Base-by-base conservation (phyloP, 345 rosid genomes). In the Eucalyptus tenuipes region DNA sequence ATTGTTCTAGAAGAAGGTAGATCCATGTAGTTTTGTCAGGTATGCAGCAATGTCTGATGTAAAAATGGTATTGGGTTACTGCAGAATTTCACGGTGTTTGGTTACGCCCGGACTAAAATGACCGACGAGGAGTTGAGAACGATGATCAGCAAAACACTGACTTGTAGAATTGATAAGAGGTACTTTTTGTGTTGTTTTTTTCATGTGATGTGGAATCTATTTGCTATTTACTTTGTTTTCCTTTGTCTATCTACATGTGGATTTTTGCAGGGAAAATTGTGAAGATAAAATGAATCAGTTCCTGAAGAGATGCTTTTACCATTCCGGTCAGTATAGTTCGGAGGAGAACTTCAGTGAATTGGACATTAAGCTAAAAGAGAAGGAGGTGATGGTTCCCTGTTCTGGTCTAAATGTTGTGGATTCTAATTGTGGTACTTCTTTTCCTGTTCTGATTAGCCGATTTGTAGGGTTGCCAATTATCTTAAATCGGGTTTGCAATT, bases 141-240 rank as follows among this genome's bases (percentile, higher is more conserved):
- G 57, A 92, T 93, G 95, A 96, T 97, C 87, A 94, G 98, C 92
- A 42, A 14, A 85, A 96, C 96, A 25, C 93, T 97, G 89, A 96
- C 99, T 48, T 96, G 99, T 90, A 93, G 99, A 92, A 96, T 97
- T 29, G 98, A 97, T 91, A 91, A 93, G 92, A 97, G 96, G 99
- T 96, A 87, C 37, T 40, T 55, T 13, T 88, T 49, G 53, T 57
- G 53, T 59, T 27, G 42, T 18, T 33, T 45, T 59, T 57, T 12
- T 42, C 3, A 47, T 55, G 48, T 61, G 89, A 89, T 66, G 87
- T 20, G 44, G 24, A 75, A 44, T 71, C 45, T 15, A 86, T 40
- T 33, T 84, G 25, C 53, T 14, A 42, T 66, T 17, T 31, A 7
- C 59, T 87, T 29, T 33, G 48, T 53, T 13, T 40, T 44, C 33